phyloP scores from a whole-genome alignment of 257 asterid genomes.

The Solanum lignicaule region DNA sequence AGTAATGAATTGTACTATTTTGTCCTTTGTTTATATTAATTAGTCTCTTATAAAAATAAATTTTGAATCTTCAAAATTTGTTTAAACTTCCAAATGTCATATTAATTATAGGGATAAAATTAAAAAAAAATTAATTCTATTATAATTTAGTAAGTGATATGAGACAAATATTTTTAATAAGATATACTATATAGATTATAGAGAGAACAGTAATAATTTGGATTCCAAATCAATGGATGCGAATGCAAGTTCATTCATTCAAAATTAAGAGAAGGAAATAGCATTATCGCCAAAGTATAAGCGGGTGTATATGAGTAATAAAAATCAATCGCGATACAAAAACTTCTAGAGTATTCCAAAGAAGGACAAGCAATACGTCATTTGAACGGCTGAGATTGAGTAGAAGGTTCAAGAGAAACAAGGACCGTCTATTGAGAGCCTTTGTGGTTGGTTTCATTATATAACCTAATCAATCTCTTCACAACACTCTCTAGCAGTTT shows the following conservation, averaged over 20 bases:
- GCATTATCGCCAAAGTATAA: neutral
- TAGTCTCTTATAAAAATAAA: neutral
- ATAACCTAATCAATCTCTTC: neutral
- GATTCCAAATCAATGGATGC: constrained; percentile 4
- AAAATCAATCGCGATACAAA: neutral
- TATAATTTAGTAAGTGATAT: too few species aligned
- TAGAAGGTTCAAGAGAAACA: constrained; percentile 23
- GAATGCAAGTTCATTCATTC: neutral
- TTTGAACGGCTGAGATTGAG: constrained; percentile 17
- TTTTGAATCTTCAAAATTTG: too few species aligned
- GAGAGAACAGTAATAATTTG: neutral
- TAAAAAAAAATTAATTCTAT: too few species aligned
- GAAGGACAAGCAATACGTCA: neutral
- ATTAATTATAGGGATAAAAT: neutral
- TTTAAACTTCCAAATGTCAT: neutral
- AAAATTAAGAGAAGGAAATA: neutral
- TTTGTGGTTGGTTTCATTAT: neutral
- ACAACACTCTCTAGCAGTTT: neutral
- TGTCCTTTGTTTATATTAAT: too few species aligned
- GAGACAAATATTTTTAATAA: too few species aligned
- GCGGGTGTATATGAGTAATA: neutral
- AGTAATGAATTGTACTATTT: neutral
- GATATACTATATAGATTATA: too few species aligned
- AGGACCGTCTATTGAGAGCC: constrained; percentile 5
- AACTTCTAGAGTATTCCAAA: constrained; percentile 21